A percentile compares a stretch with the other conserved stretches of the same genome.
These are phyloP conservation scores for Haplosporangium sp. DNA, from an alignment of 371 early-diverging fungal species.

Conservation along the genomic window DNA sequence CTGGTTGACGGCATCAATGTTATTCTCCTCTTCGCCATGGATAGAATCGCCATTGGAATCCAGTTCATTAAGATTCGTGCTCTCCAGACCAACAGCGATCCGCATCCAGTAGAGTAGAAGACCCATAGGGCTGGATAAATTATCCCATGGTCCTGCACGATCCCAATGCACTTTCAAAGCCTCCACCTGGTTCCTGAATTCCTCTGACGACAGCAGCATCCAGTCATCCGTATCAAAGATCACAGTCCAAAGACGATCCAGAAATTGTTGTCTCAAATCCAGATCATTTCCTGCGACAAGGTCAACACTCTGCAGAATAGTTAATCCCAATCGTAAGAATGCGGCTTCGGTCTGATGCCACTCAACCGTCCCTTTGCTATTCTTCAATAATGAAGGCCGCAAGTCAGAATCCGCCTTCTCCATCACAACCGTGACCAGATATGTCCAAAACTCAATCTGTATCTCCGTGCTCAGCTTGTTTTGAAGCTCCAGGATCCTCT, in stretches of 20 bases:
- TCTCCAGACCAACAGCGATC: constrained; percentile 41
- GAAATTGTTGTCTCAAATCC: constrained; percentile 24
- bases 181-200: constrained; percentile 15
- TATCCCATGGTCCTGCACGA: constrained; percentile 29
- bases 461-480: constrained; percentile 19
- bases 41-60: constrained; percentile 1
- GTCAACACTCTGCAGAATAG: constrained; percentile 29
- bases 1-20: neutral
- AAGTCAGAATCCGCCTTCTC: constrained; percentile 33
- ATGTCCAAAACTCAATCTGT: constrained; percentile 45
- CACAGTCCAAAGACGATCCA: constrained; percentile 26
- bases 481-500: constrained; percentile 20
- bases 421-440: constrained; percentile 35
- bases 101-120: constrained; percentile 48
- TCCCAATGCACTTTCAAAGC: constrained; percentile 30
- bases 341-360: constrained; percentile 34
- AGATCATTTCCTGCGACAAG: constrained; percentile 21
- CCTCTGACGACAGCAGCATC: constrained; percentile 15
- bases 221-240: constrained; percentile 35
- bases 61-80: constrained; percentile 14
- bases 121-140: constrained; percentile 31
- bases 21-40: neutral
- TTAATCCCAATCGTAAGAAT: constrained; percentile 30
- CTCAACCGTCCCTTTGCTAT: constrained; percentile 8
- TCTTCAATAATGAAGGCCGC: constrained; percentile 14